Base-by-base conservation (phyloP, 345 rosid species). In the Pugionium dolabratum region DNA sequence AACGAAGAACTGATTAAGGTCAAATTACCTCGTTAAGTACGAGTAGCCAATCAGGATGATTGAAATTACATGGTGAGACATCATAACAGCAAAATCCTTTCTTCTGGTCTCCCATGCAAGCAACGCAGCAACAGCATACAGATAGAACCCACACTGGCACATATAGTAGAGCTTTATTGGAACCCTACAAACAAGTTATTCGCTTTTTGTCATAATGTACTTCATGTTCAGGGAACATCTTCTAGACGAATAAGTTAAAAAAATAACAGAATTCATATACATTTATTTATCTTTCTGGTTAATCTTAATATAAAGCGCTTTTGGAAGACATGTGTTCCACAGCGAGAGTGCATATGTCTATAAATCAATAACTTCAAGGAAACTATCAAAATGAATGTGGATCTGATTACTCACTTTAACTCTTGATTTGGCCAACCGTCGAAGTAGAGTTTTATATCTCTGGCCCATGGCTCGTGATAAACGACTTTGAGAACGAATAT, bases 61-160 rank as follows among this genome's bases (percentile, higher is more conserved):
- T 7, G 99, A 87, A 65, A 91, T 82, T 42, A 94, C 82, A 89
- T 95, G 99, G 80, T 95, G 99, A 65, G 97, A 86, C 96, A 91
- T 95, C 99, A 91, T 95, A 39, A 95, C 97, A 67, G 90, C 57
- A 75, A 91, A 90, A 79, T 95, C 99, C 67, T 95, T 94, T 72
- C 99, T 81, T 78, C 94, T 86, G 28, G 96, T 94, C 76, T 94
- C 99, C 99, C 99, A 88, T 6, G 72, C 70, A 66, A 88, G 84
- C 54, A 95, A 88, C 3, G 99, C 97, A 69, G 85, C 91, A 68
- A 89, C 84, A 79, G 85, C 86, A 63, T 82, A 87, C 48, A 79
- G 54, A 79, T 91, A 87, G 79, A 95, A 91, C 41, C 99, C 99
- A 52, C 95, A 89, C 76, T 91, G 91, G 82, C 91, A 87, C 97